These are phyloP conservation scores for Colletotrichum sojae DNA, from an alignment of 2,329 filamentous ascomycete species.

Conservation along the genomic window DNA sequence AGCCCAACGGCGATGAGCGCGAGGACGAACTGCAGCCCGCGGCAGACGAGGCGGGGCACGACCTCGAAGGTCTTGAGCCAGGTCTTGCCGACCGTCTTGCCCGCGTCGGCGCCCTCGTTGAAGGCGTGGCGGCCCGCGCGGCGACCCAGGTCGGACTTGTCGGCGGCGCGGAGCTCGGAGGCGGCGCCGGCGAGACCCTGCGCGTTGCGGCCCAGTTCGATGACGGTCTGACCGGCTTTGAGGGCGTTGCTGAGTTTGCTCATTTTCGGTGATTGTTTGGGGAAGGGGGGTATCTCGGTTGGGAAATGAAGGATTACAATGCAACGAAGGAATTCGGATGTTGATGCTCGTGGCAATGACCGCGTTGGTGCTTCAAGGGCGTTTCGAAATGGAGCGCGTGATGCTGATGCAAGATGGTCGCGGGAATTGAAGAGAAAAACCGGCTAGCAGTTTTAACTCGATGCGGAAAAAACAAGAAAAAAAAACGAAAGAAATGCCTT, in stretches of 20 bases:
- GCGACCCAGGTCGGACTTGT: slow-evolving; percentile 52
- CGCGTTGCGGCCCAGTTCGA: slow-evolving; percentile 50
- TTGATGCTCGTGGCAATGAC: fast-evolving
- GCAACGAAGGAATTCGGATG: background rate
- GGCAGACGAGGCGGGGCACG: slow-evolving; percentile 66
- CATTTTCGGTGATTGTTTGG: slow-evolving; percentile 44
- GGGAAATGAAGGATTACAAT: background rate
- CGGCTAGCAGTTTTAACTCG: slow-evolving; percentile 4
- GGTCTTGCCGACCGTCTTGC: slow-evolving; percentile 60
- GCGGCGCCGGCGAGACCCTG: slow-evolving; percentile 47
- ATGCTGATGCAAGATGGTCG: background rate
- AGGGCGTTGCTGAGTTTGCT: slow-evolving; percentile 48
- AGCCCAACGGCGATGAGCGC: slow-evolving; percentile 78
- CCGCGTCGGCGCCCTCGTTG: slow-evolving; percentile 52
- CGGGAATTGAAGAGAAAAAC: background rate
- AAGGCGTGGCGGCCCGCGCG: slow-evolving; percentile 51
- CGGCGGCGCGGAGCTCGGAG: slow-evolving; percentile 49
- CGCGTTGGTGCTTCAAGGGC: background rate
- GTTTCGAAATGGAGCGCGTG: background rate
- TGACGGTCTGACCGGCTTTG: slow-evolving; percentile 52
- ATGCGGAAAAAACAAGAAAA: slow-evolving; percentile 9
- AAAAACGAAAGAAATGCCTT: slow-evolving; percentile 6
- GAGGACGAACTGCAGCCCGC: slow-evolving; percentile 78
- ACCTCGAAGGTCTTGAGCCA: slow-evolving; percentile 62
- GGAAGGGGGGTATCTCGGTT: background rate